Base-by-base conservation (phyloP, 2,329 filamentous ascomycete genomes). In the Fusarium hainanense region DNA sequence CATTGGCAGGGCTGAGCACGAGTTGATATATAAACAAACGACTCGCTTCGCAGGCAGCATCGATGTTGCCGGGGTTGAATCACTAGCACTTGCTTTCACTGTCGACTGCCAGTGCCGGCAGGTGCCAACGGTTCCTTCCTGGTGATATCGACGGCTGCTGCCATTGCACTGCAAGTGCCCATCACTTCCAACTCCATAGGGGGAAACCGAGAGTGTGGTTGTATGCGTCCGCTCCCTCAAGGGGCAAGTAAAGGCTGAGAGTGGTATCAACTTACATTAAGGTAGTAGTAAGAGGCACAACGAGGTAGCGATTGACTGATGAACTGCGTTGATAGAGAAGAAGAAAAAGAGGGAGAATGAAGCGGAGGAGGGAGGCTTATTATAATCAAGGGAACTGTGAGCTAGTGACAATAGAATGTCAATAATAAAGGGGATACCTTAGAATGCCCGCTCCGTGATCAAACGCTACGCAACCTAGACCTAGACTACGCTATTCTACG, bases 261-360 rank as follows among this genome's bases (percentile, higher is more conserved):
- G 49, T 54, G 37, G 4, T 56, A 50, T 57, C 43, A 46, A 71
- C 69, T 71, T 72, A 71, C 69, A 71, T 66, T 71, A 69, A 41
- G 56, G 65, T 71, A 69, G 56, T 59, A 58, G 68, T 60, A 51
- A 68, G 21, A 65, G 50, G 68, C 61, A 65, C 68, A 70, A 70
- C 68, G 68, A 67, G 40, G 55, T 71, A 64, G 57, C 27, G 61
- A 70, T 71, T 71, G 68, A 70, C 68, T 67, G 63, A 63, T 60
- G 46, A 51, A 51, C 56, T 58, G 57, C 68, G 68, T 70, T 70
- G 68, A 68, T 70, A 34, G 58, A 71, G 68, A 70, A 47, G 43
- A 65, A 68, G 47, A 44, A 30, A 60, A 60, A 25, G 55, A 52
- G 44, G 23, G 44, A 58, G 47, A 59, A n/a, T 54, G 37, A 21